Evolutionary conservation across 2,329 filamentous ascomycete species (phyloP).

Genomic region (Mollisia scopiformis): DNA sequence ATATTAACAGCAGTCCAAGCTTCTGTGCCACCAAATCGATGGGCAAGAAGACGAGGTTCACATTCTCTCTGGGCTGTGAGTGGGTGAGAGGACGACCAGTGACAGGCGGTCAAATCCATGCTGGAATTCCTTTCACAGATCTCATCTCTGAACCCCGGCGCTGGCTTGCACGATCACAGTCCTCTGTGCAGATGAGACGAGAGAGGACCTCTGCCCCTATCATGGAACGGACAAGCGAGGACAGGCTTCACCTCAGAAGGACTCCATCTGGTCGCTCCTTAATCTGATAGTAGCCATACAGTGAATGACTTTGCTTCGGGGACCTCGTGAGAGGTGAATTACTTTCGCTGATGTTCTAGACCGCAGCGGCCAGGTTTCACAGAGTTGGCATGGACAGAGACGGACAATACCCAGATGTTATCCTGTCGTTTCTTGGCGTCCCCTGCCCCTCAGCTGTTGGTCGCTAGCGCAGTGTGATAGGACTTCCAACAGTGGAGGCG

Average conservation of each 20-base stretch:
- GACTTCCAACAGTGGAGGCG: not conserved
- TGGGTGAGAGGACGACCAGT: too few species aligned
- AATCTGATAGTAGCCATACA: not conserved
- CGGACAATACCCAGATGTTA: slow-evolving; percentile 11
- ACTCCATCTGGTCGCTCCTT: not conserved
- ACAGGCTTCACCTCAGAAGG: not conserved
- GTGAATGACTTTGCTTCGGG: not conserved
- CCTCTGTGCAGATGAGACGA: not conserved
- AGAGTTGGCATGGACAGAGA: not conserved
- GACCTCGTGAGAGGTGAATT: not conserved
- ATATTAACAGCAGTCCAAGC: not conserved
- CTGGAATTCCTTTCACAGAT: not conserved
- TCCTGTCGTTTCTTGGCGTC: not conserved
- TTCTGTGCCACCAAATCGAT: slow-evolving; percentile 45
- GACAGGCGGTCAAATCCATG: not conserved
- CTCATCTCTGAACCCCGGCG: not conserved
- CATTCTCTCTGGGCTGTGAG: slow-evolving; percentile 32
- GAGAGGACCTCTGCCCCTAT: not conserved
- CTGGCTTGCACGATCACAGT: not conserved
- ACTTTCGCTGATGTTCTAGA: not conserved
- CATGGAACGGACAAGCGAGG: not conserved
- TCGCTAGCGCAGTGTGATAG: not conserved
- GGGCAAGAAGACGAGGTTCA: slow-evolving; percentile 57
- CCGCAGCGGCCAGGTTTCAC: not conserved
- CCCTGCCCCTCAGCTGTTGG: not conserved